Conservation (phyloP, 768 basidiomycete genomes). For the Russula virescens region DNA sequence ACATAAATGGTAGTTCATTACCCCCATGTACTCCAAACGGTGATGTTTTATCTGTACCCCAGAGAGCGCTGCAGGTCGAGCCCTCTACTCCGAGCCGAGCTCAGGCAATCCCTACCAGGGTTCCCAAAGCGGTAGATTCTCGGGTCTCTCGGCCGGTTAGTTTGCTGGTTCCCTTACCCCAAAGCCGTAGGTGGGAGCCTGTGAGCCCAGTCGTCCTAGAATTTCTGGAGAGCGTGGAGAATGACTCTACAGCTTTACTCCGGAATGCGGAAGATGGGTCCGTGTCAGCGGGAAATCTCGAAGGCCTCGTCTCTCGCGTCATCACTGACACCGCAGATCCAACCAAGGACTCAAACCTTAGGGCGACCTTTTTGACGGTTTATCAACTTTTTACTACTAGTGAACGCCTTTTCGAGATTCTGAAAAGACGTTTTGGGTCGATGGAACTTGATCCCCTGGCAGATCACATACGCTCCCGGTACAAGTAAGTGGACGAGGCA, state of each 20-base stretch:
- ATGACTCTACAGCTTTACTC: conserved; percentile 2
- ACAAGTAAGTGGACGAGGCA: not conserved
- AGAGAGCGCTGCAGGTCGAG: too few species aligned
- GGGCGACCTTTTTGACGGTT: conserved; percentile 3
- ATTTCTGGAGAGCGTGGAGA: not conserved
- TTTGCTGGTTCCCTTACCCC: not conserved
- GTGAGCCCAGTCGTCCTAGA: not conserved
- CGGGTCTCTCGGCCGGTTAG: not conserved
- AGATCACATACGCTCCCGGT: not conserved
- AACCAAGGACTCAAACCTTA: not conserved
- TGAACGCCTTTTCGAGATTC: conserved; percentile 5
- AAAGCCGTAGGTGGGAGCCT: not conserved
- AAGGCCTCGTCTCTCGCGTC: conserved; percentile 9
- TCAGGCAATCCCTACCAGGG: not conserved
- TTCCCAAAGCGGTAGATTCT: not conserved
- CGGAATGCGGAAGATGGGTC: conserved; percentile 1
- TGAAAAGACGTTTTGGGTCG: conserved; percentile 12
- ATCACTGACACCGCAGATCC: not conserved
- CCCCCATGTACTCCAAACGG: not conserved
- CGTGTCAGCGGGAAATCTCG: conserved; percentile 13
- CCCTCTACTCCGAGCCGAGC: not conserved
- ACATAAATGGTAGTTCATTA: not conserved
- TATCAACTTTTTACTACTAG: conserved; percentile 11
- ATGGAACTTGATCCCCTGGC: not conserved
- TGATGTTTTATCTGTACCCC: not conserved